phyloP scores from a whole-genome alignment of 2,329 filamentous ascomycete species.

The Orbilia ellipsospora region DNA sequence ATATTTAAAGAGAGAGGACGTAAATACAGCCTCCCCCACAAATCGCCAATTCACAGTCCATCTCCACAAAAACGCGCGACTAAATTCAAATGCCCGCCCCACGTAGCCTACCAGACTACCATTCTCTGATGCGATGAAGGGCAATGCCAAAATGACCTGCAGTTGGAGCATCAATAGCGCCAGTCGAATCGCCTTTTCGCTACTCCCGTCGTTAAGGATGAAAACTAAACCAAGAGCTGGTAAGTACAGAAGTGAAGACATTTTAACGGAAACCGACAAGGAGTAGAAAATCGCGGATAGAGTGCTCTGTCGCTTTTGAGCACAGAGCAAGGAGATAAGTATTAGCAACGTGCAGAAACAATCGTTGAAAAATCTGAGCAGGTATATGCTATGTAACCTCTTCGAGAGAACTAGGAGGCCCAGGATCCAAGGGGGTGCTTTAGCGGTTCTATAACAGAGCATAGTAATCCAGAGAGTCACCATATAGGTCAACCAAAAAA shows the following conservation, averaged over 20 bases:
- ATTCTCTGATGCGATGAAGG: slow-evolving; percentile 73
- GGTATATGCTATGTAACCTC: slow-evolving; percentile 89
- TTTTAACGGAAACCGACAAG: slow-evolving; percentile 89
- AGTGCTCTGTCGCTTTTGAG: slow-evolving; percentile 80
- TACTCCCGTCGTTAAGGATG: slow-evolving; percentile 75
- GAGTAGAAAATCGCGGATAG: slow-evolving; percentile 78
- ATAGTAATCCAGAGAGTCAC: slow-evolving; percentile 79
- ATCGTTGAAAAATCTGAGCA: slow-evolving; percentile 95
- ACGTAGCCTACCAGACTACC: slow-evolving; percentile 75
- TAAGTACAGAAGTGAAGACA: slow-evolving; percentile 85
- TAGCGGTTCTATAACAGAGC: slow-evolving; percentile 80
- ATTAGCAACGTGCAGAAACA: slow-evolving; percentile 86
- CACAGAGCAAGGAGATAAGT: slow-evolving; percentile 81
- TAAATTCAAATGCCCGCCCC: slow-evolving; percentile 86
- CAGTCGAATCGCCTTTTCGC: slow-evolving; percentile 73
- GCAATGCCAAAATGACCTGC: slow-evolving; percentile 75
- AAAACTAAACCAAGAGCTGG: slow-evolving; percentile 83
- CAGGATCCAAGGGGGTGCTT: slow-evolving; percentile 85
- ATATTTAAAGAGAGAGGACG: slow-evolving; percentile 76
- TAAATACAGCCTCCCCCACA: slow-evolving; percentile 82
- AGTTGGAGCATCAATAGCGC: slow-evolving; percentile 78
- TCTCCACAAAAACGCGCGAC: slow-evolving; percentile 89
- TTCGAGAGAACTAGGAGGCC: slow-evolving; percentile 89
- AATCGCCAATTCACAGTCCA: slow-evolving; percentile 99
- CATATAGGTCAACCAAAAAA: slow-evolving; percentile 86